Evolutionary conservation across 2,329 filamentous ascomycete genomes (phyloP).

Genomic region (Chrysoporthe deuterocubensis): DNA sequence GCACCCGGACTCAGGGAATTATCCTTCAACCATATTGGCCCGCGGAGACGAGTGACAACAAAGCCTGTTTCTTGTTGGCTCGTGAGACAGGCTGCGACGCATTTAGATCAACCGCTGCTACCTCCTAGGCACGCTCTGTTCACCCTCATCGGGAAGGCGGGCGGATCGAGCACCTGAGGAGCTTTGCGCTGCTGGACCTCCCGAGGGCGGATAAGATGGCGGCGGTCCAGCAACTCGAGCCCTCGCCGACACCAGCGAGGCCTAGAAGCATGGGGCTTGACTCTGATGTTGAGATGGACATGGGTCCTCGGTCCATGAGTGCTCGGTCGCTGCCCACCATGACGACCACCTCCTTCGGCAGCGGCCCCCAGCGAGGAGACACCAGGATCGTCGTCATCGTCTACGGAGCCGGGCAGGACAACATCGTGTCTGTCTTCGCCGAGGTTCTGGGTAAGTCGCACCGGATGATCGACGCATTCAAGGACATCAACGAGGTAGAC

Average conservation of each 20-base stretch:
- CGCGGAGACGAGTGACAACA: slow-evolving; percentile 5
- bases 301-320: slow-evolving; percentile 14
- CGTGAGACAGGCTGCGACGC: background rate
- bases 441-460: slow-evolving; percentile 79
- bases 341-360: slow-evolving; percentile 45
- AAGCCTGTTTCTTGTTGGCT: background rate
- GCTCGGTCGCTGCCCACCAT: slow-evolving; percentile 38
- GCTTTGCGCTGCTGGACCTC: background rate
- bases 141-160: background rate
- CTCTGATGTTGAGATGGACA: slow-evolving; percentile 42
- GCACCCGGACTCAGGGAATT: slow-evolving; percentile 18
- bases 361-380: slow-evolving; percentile 56
- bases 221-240: slow-evolving; percentile 34
- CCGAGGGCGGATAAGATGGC: slow-evolving; percentile 20
- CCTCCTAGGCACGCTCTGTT: background rate
- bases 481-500: slow-evolving; percentile 57
- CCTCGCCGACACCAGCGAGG: slow-evolving; percentile 32
- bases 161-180: background rate
- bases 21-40: slow-evolving; percentile 16
- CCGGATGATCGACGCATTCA: slow-evolving; percentile 60
- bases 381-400: slow-evolving; percentile 67
- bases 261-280: slow-evolving; percentile 34
- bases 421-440: slow-evolving; percentile 75
- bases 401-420: slow-evolving; percentile 72
- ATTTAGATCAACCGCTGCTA: background rate